Conservation (phyloP, 208 protist genomes). For the Acanthamoeba castellanii region DNA sequence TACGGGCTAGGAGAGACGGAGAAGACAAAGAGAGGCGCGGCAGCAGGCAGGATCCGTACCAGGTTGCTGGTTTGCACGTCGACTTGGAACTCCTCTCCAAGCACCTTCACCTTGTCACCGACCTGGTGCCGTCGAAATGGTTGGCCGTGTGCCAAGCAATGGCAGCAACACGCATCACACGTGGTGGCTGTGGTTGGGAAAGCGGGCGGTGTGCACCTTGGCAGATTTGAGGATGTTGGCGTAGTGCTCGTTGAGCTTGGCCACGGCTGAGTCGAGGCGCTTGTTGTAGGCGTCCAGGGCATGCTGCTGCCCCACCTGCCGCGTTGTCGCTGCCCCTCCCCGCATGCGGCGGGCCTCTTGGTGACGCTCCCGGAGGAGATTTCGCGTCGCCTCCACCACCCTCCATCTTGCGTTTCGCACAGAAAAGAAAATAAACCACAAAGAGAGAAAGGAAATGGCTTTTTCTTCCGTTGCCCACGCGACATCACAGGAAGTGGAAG, state of each 20-base stretch:
- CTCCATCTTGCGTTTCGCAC: neutral
- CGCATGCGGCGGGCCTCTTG: neutral
- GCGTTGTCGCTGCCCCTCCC: neutral
- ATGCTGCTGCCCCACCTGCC: constrained; percentile 16
- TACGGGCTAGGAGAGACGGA: neutral
- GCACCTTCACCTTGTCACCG: constrained; percentile 15
- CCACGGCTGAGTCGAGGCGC: constrained; percentile 25
- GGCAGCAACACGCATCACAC: neutral
- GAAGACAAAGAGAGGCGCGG: neutral
- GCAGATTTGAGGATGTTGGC: constrained; percentile 40
- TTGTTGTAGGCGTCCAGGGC: constrained; percentile 44
- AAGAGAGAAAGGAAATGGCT: neutral
- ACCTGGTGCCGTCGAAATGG: too few species aligned
- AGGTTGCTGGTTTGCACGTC: constrained; percentile 61
- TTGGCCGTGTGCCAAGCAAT: too few species aligned
- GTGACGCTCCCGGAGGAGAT: neutral
- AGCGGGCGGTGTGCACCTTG: neutral
- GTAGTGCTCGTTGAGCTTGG: constrained; percentile 65
- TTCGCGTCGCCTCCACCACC: neutral
- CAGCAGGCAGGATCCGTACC: neutral
- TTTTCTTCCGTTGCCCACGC: neutral
- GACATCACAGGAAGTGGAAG: constrained; percentile 30
- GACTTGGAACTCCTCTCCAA: constrained; percentile 29
- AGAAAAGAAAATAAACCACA: neutral
- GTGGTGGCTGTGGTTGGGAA: neutral